Evolutionary conservation across 1,284 basidiomycete genomes (phyloP).

Genomic region (Leccinum angustisporum): DNA sequence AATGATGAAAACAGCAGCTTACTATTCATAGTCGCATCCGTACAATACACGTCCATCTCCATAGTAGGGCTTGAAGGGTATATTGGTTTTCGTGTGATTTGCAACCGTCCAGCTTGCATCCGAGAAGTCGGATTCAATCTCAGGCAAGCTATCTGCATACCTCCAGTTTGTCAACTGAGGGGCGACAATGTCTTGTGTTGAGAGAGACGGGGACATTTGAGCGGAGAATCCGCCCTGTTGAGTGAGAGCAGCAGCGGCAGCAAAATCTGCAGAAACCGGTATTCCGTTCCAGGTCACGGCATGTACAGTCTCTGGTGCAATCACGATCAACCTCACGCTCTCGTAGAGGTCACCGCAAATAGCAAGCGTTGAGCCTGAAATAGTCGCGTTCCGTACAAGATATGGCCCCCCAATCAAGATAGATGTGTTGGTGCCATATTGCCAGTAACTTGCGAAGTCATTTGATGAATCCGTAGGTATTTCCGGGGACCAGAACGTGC

Average conservation of each 20-base stretch:
- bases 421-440: constrained; percentile 51
- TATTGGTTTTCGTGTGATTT: constrained; percentile 68
- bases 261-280: constrained; percentile 39
- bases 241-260: constrained; percentile 30
- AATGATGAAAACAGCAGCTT: constrained; percentile 25
- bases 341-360: constrained; percentile 50
- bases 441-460: constrained; percentile 45
- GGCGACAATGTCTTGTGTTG: constrained; percentile 19
- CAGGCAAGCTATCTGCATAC: constrained; percentile 71
- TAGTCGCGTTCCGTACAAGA: constrained; percentile 51
- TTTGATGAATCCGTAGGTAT: constrained; percentile 32
- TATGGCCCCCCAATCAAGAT: constrained; percentile 55
- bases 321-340: constrained; percentile 42
- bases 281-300: constrained; percentile 72
- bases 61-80: constrained; percentile 63
- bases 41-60: constrained; percentile 74
- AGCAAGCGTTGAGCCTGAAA: constrained; percentile 40
- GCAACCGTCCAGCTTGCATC: constrained; percentile 66
- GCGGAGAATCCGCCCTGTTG: constrained; percentile 41
- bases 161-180: constrained; percentile 61
- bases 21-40: constrained; percentile 84
- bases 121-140: constrained; percentile 53
- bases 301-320: constrained; percentile 47
- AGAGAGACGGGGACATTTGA: constrained; percentile 21
- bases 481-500: constrained; percentile 55